Conservation (phyloP, 2,329 filamentous ascomycete species). For the Whalleya microplaca region DNA sequence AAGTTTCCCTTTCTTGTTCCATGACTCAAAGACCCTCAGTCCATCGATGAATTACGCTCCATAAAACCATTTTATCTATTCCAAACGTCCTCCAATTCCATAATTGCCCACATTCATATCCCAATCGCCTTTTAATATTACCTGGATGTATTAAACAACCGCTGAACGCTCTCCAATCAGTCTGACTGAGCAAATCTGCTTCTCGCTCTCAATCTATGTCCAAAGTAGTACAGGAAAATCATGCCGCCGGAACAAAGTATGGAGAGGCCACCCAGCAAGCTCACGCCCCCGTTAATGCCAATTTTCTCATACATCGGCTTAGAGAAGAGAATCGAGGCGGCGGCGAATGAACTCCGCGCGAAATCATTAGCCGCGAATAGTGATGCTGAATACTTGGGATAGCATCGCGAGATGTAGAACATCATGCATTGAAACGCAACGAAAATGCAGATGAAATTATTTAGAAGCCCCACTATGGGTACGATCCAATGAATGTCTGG, state of each 20-base stretch:
- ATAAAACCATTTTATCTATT: no score
- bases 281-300: slow-evolving; percentile 22
- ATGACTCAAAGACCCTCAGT: no score
- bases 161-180: background rate
- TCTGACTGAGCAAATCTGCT: slow-evolving; percentile 25
- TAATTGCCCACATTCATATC: background rate
- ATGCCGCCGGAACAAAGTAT: slow-evolving; percentile 22
- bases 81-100: background rate
- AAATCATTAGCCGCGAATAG: slow-evolving; percentile 28
- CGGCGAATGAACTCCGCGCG: slow-evolving; percentile 21
- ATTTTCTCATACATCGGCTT: slow-evolving; percentile 22
- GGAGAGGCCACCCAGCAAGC: slow-evolving; percentile 21
- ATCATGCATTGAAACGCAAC: slow-evolving; percentile 37
- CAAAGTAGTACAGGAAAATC: slow-evolving; percentile 19
- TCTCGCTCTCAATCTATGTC: slow-evolving; percentile 17
- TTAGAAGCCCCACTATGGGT: slow-evolving; percentile 44
- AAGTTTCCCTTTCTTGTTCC: no score
- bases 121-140: background rate
- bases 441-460: slow-evolving; percentile 39
- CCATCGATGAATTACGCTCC: background rate
- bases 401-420: slow-evolving; percentile 39
- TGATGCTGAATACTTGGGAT: slow-evolving; percentile 28
- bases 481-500: slow-evolving; percentile 35
- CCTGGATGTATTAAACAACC: no score
- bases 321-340: slow-evolving; percentile 24